Evolutionary conservation across 1,139 yeast genomes (phyloP).

Genomic region (Hansenula anomala): DNA sequence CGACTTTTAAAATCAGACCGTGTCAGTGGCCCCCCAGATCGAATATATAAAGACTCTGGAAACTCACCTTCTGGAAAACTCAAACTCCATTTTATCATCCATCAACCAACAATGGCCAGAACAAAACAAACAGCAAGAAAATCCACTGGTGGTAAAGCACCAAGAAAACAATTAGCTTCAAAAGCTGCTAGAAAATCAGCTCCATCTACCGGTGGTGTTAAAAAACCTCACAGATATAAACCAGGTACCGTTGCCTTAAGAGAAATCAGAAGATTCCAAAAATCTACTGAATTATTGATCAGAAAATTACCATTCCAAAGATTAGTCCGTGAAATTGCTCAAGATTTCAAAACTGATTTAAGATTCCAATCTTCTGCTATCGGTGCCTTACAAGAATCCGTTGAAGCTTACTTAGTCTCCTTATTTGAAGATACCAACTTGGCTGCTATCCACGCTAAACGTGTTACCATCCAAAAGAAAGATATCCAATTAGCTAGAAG

Average conservation of each 20-base stretch:
- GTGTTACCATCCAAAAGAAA: conserved; percentile 99
- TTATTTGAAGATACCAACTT: conserved; percentile 95
- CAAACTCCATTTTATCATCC: too few relatives aligned
- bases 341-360: conserved; percentile 96
- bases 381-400: conserved; percentile 98
- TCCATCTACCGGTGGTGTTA: conserved; percentile 97
- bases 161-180: conserved; percentile 98
- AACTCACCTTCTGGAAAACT: too few relatives aligned
- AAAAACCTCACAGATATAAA: conserved; percentile 99
- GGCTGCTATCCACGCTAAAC: conserved; percentile 99
- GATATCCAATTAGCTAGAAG: conserved; percentile 99
- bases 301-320: conserved; percentile 99
- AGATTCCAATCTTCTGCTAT: conserved; percentile 99
- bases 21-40: background rate
- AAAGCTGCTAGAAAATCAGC: conserved; percentile 99
- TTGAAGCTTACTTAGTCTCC: conserved; percentile 92
- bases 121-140: conserved; percentile 98
- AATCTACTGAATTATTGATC: conserved; percentile 93
- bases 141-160: conserved; percentile 99
- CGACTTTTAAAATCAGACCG: too few relatives aligned
- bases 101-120: conserved; percentile 71
- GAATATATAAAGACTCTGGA: background rate
- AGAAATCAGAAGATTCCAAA: conserved; percentile 99
- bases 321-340: conserved; percentile 96
- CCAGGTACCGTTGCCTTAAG: conserved; percentile 99